Evolutionary conservation across 495 filamentous ascomycete genomes (phyloP).

Genomic region (Daldinia concentrica): DNA sequence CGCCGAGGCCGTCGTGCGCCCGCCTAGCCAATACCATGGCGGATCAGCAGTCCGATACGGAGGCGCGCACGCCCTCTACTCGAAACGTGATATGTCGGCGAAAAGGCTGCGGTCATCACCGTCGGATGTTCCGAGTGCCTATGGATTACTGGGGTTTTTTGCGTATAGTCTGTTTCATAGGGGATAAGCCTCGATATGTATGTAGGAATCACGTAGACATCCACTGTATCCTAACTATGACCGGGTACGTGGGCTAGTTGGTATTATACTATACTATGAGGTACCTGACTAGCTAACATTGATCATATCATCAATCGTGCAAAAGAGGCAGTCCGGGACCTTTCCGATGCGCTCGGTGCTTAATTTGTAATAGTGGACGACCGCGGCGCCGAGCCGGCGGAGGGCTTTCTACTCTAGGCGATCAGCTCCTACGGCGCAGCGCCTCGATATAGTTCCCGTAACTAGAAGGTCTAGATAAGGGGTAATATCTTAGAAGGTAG

Average conservation of each 20-base stretch:
- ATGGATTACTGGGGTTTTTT: not conserved
- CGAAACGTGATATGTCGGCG: constrained; percentile 10
- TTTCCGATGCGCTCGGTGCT: not conserved
- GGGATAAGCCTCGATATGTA: not conserved
- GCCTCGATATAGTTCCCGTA: not conserved
- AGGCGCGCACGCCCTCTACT: not conserved
- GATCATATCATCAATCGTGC: not conserved
- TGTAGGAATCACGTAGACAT: too few relatives aligned
- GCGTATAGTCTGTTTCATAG: not conserved
- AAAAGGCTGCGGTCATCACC: not conserved
- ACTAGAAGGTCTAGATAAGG: not conserved
- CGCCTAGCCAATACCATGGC: constrained; percentile 12
- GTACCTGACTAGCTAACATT: not conserved
- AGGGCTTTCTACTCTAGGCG: not conserved
- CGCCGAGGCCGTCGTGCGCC: not conserved
- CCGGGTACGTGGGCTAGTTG: not conserved
- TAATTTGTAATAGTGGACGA: not conserved
- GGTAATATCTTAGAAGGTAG: not conserved
- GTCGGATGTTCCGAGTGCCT: not conserved
- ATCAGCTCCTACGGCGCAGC: not conserved
- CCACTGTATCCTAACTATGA: not conserved
- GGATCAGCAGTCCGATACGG: constrained; percentile 23
- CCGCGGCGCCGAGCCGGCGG: not conserved
- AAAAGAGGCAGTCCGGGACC: not conserved
- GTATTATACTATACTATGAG: not conserved